Conservation (phyloP, 441 rosid genomes). For the Flueggea neowawraea region DNA sequence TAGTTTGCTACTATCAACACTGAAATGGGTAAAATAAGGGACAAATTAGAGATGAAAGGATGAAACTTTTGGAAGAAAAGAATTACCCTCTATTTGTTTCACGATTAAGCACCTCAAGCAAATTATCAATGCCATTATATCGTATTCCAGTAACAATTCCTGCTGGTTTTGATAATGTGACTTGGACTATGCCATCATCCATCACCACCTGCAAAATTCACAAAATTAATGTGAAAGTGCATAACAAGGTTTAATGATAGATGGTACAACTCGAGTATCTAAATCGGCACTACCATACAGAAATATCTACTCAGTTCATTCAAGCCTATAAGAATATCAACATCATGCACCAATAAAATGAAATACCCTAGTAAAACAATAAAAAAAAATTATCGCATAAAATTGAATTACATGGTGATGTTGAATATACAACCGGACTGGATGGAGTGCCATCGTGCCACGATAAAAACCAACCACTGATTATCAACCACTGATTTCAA, state of each 20-base stretch:
- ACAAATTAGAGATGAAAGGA: background rate
- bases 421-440: constrained; percentile 60
- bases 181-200: constrained; percentile 52
- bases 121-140: constrained; percentile 69
- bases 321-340: background rate
- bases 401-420: constrained; percentile 55
- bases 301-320: too few relatives aligned
- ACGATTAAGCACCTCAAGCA: constrained; percentile 80
- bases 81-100: constrained; percentile 48
- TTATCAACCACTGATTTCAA: too few relatives aligned
- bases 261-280: background rate
- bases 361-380: background rate
- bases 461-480: too few relatives aligned
- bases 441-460: constrained; percentile 42
- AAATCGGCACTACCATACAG: background rate
- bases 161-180: constrained; percentile 51
- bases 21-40: background rate
- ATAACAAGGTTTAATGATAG: background rate
- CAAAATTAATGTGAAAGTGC: background rate
- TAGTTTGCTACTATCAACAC: too few relatives aligned
- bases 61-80: background rate
- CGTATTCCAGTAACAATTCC: constrained; percentile 55
- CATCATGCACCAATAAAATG: background rate
- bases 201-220: constrained; percentile 51
- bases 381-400: constrained; percentile 3